A percentile compares a stretch with the other conserved stretches of the same genome.
Evolutionary conservation across 805 yeast species (phyloP).

Genomic region (Lachancea dasiensis): DNA sequence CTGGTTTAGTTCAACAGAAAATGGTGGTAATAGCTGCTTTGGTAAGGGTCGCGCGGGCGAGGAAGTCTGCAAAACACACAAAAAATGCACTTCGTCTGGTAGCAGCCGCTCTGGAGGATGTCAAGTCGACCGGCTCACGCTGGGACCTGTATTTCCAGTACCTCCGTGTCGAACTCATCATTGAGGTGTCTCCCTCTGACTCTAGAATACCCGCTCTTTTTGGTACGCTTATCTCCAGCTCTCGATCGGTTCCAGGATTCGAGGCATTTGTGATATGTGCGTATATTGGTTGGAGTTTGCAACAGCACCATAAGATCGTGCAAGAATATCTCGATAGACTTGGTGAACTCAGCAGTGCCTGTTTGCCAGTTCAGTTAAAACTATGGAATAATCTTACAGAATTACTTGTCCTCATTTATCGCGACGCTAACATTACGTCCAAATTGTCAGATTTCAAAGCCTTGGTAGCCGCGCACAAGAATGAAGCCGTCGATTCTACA

Average conservation of each 20-base stretch:
- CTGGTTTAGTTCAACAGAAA: conserved; percentile 15
- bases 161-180: conserved; percentile 6
- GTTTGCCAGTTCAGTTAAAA: conserved; percentile 13
- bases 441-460: conserved; percentile 23
- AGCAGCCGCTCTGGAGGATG: conserved; percentile 3
- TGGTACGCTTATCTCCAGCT: conserved; percentile 1
- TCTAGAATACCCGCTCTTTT: conserved; percentile 2
- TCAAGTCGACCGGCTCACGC: conserved; percentile 4
- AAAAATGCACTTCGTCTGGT: conserved; percentile 23
- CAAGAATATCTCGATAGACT: conserved; percentile 8
- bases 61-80: conserved; percentile 17
- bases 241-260: conserved; percentile 3
- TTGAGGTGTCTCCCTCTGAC: conserved; percentile 1
- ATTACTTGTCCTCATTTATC: conserved; percentile 18
- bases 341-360: conserved; percentile 2
- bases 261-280: conserved; percentile 7
- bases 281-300: conserved; percentile 17
- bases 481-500: conserved; percentile 6
- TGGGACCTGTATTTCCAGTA: conserved; percentile 10
- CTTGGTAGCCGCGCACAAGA: conserved; percentile 20
- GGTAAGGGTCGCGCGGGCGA: conserved; percentile 16
- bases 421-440: conserved; percentile 26
- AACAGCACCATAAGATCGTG: conserved; percentile 15
- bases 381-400: conserved; percentile 26
- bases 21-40: conserved; percentile 22